Evolutionary conservation across 345 rosid genomes (phyloP), one percentile per base, ranked within the genome.

Genomic region (Gossypium mustelinum): DNA sequence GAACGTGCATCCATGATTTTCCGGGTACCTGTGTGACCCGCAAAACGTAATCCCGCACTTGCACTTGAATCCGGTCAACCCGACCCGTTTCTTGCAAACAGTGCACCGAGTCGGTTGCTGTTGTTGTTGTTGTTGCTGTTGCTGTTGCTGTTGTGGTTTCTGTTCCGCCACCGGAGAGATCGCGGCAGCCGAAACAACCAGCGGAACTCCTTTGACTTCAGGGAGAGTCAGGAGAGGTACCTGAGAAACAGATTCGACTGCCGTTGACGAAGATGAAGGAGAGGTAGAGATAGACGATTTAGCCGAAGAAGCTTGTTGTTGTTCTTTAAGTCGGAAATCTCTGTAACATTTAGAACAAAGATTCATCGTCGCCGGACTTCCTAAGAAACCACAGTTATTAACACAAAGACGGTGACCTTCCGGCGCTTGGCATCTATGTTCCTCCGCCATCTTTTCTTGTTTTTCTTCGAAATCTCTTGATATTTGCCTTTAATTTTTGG

Each of bases 341-440:
- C 80, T 60, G 85, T 87, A 87, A 77, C 90, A 87, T 48, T 87
- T 83, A 14, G 90, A 83, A 25, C 90, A 87, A 61, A 87, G 88
- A 55, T 87, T 87, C 90, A 85, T 85, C 51, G 86, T 87, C 9
- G 88, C 81, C 6, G 88, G 79, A 75, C 88, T 87, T 0, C 90
- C 90, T 61, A 78, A 70, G 76, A 87, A 85, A 5, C 88, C 90
- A 29, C 90, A 87, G 80, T 85, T 87, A 60, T 87, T 87, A 12
- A 64, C 85, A 72, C 90, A 87, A 63, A 81, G 86, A 72, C 86
- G 79, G 81, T 80, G 85, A 13, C 88, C 88, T 70, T 87, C 88
- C 25, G 86, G 86, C 41, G 88, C 79, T 69, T 82, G 76, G 68
- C 85, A 87, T 73, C 83, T 57, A 70, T 87, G 90, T 78, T 87